Evolutionary conservation across 345 rosid species (phyloP).

Genomic region (Kandelia obovata): DNA sequence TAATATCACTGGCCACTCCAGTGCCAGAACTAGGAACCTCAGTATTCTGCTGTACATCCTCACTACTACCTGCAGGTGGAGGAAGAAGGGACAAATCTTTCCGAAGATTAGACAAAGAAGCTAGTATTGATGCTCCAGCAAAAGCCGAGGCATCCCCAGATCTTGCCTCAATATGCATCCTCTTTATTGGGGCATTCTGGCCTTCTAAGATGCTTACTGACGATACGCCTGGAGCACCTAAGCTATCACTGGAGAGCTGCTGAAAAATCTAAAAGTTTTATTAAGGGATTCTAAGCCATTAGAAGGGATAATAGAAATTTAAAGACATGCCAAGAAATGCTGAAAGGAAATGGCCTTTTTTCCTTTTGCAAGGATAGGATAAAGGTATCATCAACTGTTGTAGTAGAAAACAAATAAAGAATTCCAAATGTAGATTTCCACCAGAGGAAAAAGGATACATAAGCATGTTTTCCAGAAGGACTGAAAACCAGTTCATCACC

Average conservation of each 20-base stretch:
- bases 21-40: slow-evolving; percentile 53
- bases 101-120: slow-evolving; percentile 66
- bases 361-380: neutral
- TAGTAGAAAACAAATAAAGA: neutral
- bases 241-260: slow-evolving; percentile 59
- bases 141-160: slow-evolving; percentile 81
- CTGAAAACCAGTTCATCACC: slow-evolving; percentile 92
- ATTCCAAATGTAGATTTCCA: neutral
- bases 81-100: slow-evolving; percentile 58
- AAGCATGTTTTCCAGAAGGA: slow-evolving; percentile 69
- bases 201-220: slow-evolving; percentile 72
- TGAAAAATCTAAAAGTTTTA: slow-evolving; percentile 63
- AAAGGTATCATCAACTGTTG: neutral
- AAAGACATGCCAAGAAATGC: neutral
- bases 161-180: slow-evolving; percentile 71
- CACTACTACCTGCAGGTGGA: slow-evolving; percentile 48
- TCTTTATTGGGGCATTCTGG: slow-evolving; percentile 58
- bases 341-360: neutral
- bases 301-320: slow-evolving; percentile 7
- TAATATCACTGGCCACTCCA: slow-evolving; percentile 35
- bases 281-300: slow-evolving; percentile 43
- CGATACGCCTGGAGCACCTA: slow-evolving; percentile 56
- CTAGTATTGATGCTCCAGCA: slow-evolving; percentile 86
- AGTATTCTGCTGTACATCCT: slow-evolving; percentile 50
- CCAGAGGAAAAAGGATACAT: slow-evolving; percentile 65